These are phyloP conservation scores for Xanthoconium stramineum DNA, from an alignment of 768 basidiomycete genomes.

Conservation along the genomic window DNA sequence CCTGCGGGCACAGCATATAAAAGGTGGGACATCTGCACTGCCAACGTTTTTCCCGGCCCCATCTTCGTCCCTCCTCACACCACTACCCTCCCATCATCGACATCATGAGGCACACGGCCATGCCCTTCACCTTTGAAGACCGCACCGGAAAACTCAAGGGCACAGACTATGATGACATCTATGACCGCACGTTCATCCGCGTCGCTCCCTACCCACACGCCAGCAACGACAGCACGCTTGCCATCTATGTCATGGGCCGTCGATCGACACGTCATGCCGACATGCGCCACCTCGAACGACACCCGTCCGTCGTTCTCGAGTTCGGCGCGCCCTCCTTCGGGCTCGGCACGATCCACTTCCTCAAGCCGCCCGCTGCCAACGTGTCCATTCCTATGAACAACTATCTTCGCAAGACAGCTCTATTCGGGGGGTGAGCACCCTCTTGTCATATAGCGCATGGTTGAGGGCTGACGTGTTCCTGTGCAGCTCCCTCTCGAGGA, in stretches of 20 bases:
- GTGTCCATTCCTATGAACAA: conserved; percentile 56
- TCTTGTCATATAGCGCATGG: neutral
- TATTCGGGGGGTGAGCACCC: conserved; percentile 59
- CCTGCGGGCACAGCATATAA: conserved; percentile 27
- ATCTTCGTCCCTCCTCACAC: neutral
- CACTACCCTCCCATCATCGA: conserved; percentile 13
- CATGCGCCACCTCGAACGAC: conserved; percentile 47
- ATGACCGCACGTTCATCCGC: conserved; percentile 71
- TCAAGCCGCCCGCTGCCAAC: conserved; percentile 36
- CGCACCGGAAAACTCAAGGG: conserved; percentile 52
- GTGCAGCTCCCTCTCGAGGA: conserved; percentile 60
- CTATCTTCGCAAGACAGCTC: conserved; percentile 59
- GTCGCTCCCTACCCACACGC: conserved; percentile 48
- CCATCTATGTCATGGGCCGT: conserved; percentile 64
- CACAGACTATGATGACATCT: conserved; percentile 75
- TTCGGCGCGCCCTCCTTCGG: conserved; percentile 51
- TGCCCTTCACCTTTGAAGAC: conserved; percentile 66
- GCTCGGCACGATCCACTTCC: conserved; percentile 59
- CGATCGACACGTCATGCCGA: conserved; percentile 61
- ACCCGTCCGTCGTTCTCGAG: conserved; percentile 57
- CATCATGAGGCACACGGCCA: conserved; percentile 26
- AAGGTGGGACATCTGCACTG: neutral
- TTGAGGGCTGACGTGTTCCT: neutral
- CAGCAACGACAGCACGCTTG: conserved; percentile 35
- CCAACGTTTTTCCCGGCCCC: neutral